Conservation (phyloP, 805 yeast genomes). For the Henningerozyma blattae region DNA sequence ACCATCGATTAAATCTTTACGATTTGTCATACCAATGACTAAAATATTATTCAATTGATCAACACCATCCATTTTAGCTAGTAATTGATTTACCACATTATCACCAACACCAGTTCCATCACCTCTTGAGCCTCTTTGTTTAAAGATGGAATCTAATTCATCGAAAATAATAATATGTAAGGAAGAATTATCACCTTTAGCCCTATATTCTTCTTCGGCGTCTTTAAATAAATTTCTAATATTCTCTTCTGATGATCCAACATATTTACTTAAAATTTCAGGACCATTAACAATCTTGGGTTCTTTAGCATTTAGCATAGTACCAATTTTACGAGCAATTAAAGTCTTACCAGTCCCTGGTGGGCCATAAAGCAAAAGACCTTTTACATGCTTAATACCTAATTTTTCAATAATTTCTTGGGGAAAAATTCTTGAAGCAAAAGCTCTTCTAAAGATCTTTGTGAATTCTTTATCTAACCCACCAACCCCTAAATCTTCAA, state of each 20-base stretch:
- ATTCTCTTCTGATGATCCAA: constrained; percentile 94
- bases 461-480: constrained; percentile 91
- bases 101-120: constrained; percentile 99
- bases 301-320: constrained; percentile 90
- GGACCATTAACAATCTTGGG: constrained; percentile 99
- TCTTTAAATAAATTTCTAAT: constrained; percentile 92
- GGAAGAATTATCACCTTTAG: constrained; percentile 89
- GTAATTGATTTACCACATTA: constrained; percentile 91
- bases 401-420: constrained; percentile 84
- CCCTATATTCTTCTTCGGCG: constrained; percentile 88
- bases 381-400: constrained; percentile 91
- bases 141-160: constrained; percentile 94
- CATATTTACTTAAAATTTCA: constrained; percentile 88
- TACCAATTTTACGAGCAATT: constrained; percentile 93
- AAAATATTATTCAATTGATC: constrained; percentile 90
- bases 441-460: constrained; percentile 92
- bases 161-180: constrained; percentile 92
- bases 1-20: constrained; percentile 84
- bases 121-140: constrained; percentile 92
- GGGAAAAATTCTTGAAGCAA: constrained; percentile 89
- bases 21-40: constrained; percentile 96
- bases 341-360: constrained; percentile 99
- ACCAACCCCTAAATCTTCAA: constrained; percentile 96
- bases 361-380: constrained; percentile 84
- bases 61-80: constrained; percentile 99